Base-by-base conservation (phyloP, 1,284 basidiomycete genomes). In the Ceratobasidium sp. region DNA sequence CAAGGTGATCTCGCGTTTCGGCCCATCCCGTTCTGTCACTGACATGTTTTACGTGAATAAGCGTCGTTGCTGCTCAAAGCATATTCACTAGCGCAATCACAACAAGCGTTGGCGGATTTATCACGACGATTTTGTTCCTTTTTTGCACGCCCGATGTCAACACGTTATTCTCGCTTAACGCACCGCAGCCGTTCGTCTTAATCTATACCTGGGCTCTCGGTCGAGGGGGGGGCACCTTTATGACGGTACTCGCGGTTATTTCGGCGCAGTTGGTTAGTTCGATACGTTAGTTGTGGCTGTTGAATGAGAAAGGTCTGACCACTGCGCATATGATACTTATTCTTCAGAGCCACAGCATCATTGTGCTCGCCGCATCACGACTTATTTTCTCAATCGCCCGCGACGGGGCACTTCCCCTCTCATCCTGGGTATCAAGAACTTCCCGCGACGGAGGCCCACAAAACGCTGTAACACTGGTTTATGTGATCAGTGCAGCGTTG, bases 141-240 rank as follows among this genome's bases (percentile, higher is more conserved):
- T 83, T 83, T 79, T 83, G 82, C 77, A 80, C 81, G 34, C 83
- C 84, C 13, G 59, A 76, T n/a, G 78, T 82, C 73, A 83, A 83
- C 44, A 75, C 78, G 11, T 80, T 82, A 61, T 82, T 81, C 70
- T 75, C 77, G 6, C 78, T 83, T 61, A 76, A 77, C 43, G 81
- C 82, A 1, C 84, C 83, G 8, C 84, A 84, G 76, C 83, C 83
- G 1, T 84, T 84, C 69, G 83, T 84, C 4, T 78, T 80, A n/a
- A 80, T 84, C 56, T 84, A 83, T 78, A 77, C 74, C 1, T 51
- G 81, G 29, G 82, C 83, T 0, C 78, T 84, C 13, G 84, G 84
- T 9, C 80, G 80, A 40, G 82, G 81, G 1, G 82, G 82, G 0
- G 81, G 81, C 19, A 76, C 82, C 15, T 81, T 84, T 65, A 84